These are phyloP conservation scores for Tetradesmus obliquus DNA, from an alignment of 139 green algal species.

Conservation along the genomic window DNA sequence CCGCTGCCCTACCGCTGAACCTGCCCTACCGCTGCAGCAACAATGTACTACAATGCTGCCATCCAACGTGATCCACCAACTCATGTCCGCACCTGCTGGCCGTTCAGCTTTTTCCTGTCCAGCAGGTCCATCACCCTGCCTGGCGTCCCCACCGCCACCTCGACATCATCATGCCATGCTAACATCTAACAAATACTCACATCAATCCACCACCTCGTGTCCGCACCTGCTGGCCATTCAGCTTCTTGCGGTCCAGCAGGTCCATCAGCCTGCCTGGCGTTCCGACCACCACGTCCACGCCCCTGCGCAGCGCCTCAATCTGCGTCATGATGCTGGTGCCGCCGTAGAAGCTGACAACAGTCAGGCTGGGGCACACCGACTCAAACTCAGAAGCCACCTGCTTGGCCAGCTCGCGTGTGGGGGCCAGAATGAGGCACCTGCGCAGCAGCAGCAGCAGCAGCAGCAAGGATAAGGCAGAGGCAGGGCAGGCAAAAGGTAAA, in stretches of 20 bases:
- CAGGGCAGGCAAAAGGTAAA: background rate
- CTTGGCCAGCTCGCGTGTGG: conserved; percentile 98
- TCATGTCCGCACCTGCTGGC: conserved; percentile 62
- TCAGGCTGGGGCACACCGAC: conserved; percentile 71
- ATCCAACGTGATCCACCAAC: too few relatives aligned
- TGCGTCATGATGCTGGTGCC: conserved; percentile 80
- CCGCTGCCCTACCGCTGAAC: too few relatives aligned
- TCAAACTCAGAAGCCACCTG: conserved; percentile 96
- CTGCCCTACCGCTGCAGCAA: too few relatives aligned
- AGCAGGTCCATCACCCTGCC: conserved; percentile 98
- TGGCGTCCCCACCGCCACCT: conserved; percentile 97
- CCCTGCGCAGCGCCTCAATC: conserved; percentile 76
- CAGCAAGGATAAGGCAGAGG: conserved; percentile 38
- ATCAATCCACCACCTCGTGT: too few relatives aligned
- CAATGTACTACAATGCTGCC: too few relatives aligned
- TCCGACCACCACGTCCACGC: conserved; percentile 96
- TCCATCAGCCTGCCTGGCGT: conserved; percentile 98
- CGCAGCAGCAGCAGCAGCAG: conserved; percentile 51
- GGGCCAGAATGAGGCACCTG: conserved; percentile 91
- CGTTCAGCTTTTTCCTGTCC: conserved; percentile 79
- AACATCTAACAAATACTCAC: too few relatives aligned
- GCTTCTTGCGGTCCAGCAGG: conserved; percentile 85
- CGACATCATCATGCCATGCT: conserved; percentile 68
- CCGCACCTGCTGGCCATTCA: conserved; percentile 78
- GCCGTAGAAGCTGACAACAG: conserved; percentile 91